Base-by-base conservation (phyloP, 1,284 basidiomycete species). In the Hymenochaete sp. region DNA sequence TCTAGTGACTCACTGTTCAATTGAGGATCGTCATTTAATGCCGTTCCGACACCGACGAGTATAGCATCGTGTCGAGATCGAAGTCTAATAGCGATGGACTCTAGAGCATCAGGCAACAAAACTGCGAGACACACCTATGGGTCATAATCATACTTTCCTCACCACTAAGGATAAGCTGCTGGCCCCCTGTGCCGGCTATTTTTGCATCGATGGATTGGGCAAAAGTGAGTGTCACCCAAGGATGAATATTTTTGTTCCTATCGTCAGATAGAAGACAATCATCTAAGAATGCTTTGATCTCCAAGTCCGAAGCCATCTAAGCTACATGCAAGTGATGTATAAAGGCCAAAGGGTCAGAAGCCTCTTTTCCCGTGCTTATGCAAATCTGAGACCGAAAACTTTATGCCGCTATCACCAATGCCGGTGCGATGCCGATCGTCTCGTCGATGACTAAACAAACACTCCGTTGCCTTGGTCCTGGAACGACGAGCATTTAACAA, bases 171-270 rank as follows among this genome's bases (percentile, higher is more conserved):
- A 77, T 73, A 27, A 98, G 73, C 62, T 93, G 90, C 53, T 69
- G 67, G 5, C 89, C 82, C 11, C 70, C 69, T 3, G 64, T 62
- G 0, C 89, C 92, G 0, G 91, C 91, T 51, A 98, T 95, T 63
- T 92, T 93, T 25, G 79, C 89, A 66, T 98, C 93, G 38, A 93
- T 67, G 1, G 91, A 95, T 61, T 98, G 93, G 1, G 95, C 95
- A 65, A 93, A 98, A 1, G 95, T 96, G 7, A 98, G 66, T 0
- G 93, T 98, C 16, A 87, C 76, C 44, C 43, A 35, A 35, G 13
- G 32, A 5, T n/a, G 32, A 35, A n/a, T n/a, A 11, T 18, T 14
- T 35, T 16, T 3, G 14, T 13, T 13, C 14, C 2, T 26, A 22
- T 14, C 5, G 6, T 42, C 25, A 13, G 28, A 27, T 8, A 27